A percentile compares a stretch with the other conserved stretches of the same genome.
Conservation (phyloP, 345 rosid genomes). For the Excoecaria agallocha region DNA sequence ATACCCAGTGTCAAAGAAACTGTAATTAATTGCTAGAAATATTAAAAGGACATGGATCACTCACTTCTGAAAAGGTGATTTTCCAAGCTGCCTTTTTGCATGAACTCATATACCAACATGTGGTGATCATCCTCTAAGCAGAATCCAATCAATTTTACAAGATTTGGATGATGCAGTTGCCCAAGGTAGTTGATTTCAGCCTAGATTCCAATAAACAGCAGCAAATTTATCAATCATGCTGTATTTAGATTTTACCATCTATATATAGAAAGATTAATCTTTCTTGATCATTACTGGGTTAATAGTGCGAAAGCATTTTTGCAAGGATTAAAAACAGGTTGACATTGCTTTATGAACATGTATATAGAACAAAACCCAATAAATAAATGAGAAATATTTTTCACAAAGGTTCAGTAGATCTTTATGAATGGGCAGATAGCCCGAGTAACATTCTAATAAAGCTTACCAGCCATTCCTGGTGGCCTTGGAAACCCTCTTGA, state of each 20-base stretch:
- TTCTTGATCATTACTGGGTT: background rate
- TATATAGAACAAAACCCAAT: background rate
- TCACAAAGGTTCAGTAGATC: background rate
- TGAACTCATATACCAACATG: conserved; percentile 33
- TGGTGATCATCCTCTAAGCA: conserved; percentile 36
- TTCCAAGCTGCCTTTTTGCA: conserved; percentile 38
- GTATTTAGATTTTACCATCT: background rate
- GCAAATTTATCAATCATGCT: background rate
- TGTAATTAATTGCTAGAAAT: background rate
- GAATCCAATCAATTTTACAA: conserved; percentile 31
- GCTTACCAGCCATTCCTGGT: conserved; percentile 39
- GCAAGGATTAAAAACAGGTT: background rate
- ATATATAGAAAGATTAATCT: background rate
- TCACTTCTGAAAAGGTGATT: conserved; percentile 37
- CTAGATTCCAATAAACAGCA: conserved; percentile 7
- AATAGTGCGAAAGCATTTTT: too few species aligned
- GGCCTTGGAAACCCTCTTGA: conserved; percentile 38
- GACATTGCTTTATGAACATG: background rate
- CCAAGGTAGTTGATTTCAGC: conserved; percentile 35
- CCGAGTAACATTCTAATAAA: background rate
- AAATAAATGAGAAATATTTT: background rate
- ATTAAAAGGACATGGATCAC: conserved; percentile 1
- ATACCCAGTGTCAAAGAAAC: background rate
- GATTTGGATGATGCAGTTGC: conserved; percentile 32
- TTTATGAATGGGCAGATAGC: background rate